Percentiles rank a stretch among this genome's conserved stretches.
These are phyloP conservation scores for Curvularia hawaiiensis DNA, from an alignment of 2,329 filamentous ascomycete genomes.

Conservation along the genomic window DNA sequence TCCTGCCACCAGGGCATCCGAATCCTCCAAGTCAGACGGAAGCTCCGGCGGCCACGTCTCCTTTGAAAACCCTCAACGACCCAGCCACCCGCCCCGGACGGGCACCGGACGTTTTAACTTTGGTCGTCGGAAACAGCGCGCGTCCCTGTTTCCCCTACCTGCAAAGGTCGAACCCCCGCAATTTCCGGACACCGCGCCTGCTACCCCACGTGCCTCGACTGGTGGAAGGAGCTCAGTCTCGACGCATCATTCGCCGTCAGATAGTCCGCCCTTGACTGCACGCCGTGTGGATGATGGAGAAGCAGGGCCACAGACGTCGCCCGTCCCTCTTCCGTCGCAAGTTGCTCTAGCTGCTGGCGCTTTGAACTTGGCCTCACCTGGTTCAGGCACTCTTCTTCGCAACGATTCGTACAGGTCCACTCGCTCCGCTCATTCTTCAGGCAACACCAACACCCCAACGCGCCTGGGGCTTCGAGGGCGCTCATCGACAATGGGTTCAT, in stretches of 20 bases:
- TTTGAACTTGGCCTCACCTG: slow-evolving; percentile 54
- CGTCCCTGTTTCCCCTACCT: slow-evolving; percentile 86
- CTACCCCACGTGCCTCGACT: slow-evolving; percentile 52
- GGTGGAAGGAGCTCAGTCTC: slow-evolving; percentile 45
- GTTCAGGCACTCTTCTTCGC: slow-evolving; percentile 56
- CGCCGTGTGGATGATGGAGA: slow-evolving; percentile 36
- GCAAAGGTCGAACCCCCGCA: slow-evolving; percentile 66
- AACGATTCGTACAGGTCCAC: slow-evolving; percentile 68
- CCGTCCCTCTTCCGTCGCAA: slow-evolving; percentile 57
- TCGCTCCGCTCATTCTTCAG: slow-evolving; percentile 66
- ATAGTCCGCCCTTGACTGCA: slow-evolving; percentile 48
- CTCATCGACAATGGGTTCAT: slow-evolving; percentile 88
- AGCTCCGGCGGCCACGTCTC: slow-evolving; percentile 64
- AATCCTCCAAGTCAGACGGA: slow-evolving; percentile 88
- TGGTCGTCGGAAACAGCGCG: slow-evolving; percentile 71
- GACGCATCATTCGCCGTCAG: slow-evolving; percentile 38
- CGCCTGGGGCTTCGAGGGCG: slow-evolving; percentile 70
- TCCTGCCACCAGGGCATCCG: slow-evolving; percentile 71
- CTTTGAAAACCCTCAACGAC: slow-evolving; percentile 42
- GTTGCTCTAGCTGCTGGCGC: slow-evolving; percentile 57
- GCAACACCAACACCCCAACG: slow-evolving; percentile 62
- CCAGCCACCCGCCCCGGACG: slow-evolving; percentile 61
- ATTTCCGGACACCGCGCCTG: slow-evolving; percentile 51
- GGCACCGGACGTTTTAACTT: slow-evolving; percentile 75
- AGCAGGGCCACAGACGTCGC: slow-evolving; percentile 39